Conservation (phyloP, 2,329 filamentous ascomycete genomes). For the Basipetospora sp. region DNA sequence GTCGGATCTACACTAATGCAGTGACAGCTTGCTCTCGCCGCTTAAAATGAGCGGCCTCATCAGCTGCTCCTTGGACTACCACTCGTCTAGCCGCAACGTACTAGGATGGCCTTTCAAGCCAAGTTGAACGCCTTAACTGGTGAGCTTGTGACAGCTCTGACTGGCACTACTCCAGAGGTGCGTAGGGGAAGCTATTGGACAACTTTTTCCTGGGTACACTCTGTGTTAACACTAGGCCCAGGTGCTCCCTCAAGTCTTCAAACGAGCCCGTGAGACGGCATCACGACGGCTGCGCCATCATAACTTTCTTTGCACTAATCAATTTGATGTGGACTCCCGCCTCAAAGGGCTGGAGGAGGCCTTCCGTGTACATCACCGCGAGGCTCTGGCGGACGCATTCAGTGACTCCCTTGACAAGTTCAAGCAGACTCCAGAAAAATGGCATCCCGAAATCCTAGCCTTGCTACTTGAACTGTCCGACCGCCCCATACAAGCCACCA, state of each 20-base stretch:
- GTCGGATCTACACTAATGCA: too few relatives aligned
- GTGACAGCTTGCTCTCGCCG: too few relatives aligned
- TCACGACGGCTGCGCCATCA: conserved; percentile 38
- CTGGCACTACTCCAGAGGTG: conserved; percentile 40
- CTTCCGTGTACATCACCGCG: conserved; percentile 65
- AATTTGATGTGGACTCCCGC: conserved; percentile 53
- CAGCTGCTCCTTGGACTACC: too few relatives aligned
- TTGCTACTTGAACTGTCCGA: conserved; percentile 71
- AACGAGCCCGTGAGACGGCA: conserved; percentile 31
- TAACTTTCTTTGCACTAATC: conserved; percentile 52
- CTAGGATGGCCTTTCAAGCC: conserved; percentile 54
- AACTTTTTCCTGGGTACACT: too few relatives aligned
- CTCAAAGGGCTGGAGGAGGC: conserved; percentile 70
- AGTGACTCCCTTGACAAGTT: conserved; percentile 44
- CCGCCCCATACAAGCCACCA: conserved; percentile 57
- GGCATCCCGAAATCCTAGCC: conserved; percentile 65
- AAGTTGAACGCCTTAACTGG: conserved; percentile 50
- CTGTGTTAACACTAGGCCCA: conserved; percentile 11
- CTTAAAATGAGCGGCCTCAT: too few relatives aligned
- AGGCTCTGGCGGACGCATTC: conserved; percentile 63
- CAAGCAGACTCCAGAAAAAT: conserved; percentile 38
- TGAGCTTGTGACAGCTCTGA: conserved; percentile 53
- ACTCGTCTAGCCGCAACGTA: too few relatives aligned
- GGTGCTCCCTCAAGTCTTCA: conserved; percentile 19
- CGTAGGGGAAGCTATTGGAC: conserved; percentile 5